These are phyloP conservation scores for Polychytrium aggregatum DNA, from an alignment of 192 early-diverging fungal species.

Conservation along the genomic window DNA sequence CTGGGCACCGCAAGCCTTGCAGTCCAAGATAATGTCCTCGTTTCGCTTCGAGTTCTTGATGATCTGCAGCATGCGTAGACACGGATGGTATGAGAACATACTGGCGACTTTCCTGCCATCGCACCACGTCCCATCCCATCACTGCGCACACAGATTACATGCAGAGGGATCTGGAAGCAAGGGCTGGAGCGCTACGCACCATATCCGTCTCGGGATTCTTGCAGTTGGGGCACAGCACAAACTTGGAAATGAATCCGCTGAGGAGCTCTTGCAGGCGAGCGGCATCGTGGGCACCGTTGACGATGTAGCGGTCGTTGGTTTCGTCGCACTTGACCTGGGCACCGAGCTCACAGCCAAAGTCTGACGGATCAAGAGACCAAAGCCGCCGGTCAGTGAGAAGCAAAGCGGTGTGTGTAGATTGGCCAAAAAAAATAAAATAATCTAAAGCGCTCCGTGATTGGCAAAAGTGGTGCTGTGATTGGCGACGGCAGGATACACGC, in stretches of 20 bases:
- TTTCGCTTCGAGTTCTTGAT: conserved; percentile 48
- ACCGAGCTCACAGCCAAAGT: conserved; percentile 93
- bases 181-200: conserved; percentile 21
- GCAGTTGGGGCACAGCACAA: conserved; percentile 86
- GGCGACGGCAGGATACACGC: no score
- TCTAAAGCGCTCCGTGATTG: no score
- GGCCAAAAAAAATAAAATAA: not conserved
- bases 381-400: not conserved
- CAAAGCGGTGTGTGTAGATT: not conserved
- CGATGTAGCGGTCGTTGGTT: conserved; percentile 83
- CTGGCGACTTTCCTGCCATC: not conserved
- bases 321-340: conserved; percentile 85
- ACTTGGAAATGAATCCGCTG: conserved; percentile 87
- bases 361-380: conserved; percentile 30
- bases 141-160: no score
- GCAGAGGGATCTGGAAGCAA: no score
- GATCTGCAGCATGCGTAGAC: conserved; percentile 5
- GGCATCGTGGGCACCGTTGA: conserved; percentile 91
- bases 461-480: no score
- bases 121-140: not conserved
- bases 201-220: conserved; percentile 96
- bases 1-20: conserved; percentile 86
- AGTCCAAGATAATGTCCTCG: conserved; percentile 57
- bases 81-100: not conserved
- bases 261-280: conserved; percentile 70